Evolutionary conservation across 2,329 filamentous ascomycete genomes (phyloP), one percentile per base, ranked within the genome.

Genomic region (Chaetomium strumarium): DNA sequence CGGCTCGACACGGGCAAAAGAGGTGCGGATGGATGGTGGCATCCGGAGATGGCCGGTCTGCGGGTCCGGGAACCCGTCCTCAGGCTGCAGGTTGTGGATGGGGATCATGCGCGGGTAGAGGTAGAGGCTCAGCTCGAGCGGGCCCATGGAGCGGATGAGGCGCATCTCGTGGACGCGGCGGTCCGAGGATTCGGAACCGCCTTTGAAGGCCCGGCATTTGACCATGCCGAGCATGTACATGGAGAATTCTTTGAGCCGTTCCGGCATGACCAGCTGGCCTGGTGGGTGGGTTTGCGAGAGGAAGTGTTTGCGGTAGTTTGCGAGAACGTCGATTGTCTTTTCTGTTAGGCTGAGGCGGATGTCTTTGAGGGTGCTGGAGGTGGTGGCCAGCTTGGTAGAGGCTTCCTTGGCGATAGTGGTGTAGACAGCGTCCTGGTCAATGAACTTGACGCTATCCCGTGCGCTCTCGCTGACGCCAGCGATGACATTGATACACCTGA

Each of bases 31-130:
- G 8, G 84, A 73, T 0, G 86, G 82, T 2, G 93, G 93, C 72
- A 99, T 84, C 65, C 85, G 85, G 38, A 99, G 76, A 59, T 96
- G 88, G 13, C 91, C 90, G 65, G 90, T 84, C n/a, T 31, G 17
- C 12, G 80, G 63, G 63, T 96, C 91, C n/a, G 91, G 83, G 67
- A 97, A 99, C 10, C 93, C 92, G 62, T 97, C 91, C 58, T 86
- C 84, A 0, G 88, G 83, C 49, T 88, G 81, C 53, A 99, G 81
- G 67, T 91, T 95, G 75, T 99, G 93, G 46, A 99, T 73, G 5
- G 93, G 83, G 55, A 96, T 85, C 71, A 99, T 95, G 51, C 90
- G 85, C 17, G 93, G 93, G 68, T 99, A 99, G 45, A 99, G 84
- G 68, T 97, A 97, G 34, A 96, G 75, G 24, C 88, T 90, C 40